These are phyloP conservation scores for Alternaria infectoria DNA, from an alignment of 2,329 filamentous ascomycete species.

Conservation along the genomic window DNA sequence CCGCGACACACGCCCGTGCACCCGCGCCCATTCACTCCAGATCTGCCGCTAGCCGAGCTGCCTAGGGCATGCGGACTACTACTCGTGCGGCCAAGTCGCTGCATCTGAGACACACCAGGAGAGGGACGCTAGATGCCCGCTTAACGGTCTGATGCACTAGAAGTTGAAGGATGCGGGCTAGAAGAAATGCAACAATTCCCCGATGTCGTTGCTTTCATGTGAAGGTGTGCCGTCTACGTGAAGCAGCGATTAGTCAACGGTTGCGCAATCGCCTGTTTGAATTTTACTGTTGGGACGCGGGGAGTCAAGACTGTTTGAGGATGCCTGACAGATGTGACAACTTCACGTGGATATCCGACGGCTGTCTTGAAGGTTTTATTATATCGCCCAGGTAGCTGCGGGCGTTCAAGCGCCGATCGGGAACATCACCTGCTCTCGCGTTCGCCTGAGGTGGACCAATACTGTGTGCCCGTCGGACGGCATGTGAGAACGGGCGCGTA, in stretches of 20 bases:
- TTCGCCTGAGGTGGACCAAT: neutral
- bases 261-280: neutral
- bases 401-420: neutral
- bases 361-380: neutral
- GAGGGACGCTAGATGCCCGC: constrained; percentile 4
- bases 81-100: constrained; percentile 12
- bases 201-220: neutral
- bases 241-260: neutral
- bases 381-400: neutral
- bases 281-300: neutral
- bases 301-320: neutral
- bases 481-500: constrained; percentile 10
- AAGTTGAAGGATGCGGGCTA: constrained; percentile 2
- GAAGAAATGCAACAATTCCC: neutral
- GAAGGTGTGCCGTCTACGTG: neutral
- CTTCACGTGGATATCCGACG: neutral
- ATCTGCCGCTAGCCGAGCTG: constrained; percentile 16
- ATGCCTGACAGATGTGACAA: neutral
- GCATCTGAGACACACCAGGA: constrained; percentile 10
- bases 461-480: neutral
- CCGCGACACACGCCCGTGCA: constrained; percentile 9
- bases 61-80: constrained; percentile 11
- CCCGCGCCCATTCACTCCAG: constrained; percentile 11
- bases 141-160: constrained; percentile 11
- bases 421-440: constrained; percentile 3